Evolutionary conservation across 176 grass and related monocot species (phyloP).

Genomic region (Eremochloa ophiuroides): DNA sequence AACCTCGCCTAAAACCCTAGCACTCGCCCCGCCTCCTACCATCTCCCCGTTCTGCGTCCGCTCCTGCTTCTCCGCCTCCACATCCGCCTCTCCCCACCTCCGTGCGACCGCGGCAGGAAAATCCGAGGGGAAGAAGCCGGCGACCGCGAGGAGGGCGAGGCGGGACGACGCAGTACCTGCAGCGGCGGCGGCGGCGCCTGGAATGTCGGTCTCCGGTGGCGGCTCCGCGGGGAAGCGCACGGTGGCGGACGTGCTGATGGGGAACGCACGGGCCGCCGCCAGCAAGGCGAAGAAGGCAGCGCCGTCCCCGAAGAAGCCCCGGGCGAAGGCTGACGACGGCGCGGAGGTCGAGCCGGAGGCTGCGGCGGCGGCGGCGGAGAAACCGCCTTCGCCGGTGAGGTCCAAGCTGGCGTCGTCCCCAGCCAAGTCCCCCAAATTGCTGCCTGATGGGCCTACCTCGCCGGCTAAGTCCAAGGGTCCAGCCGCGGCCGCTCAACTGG

Average conservation of each 20-base stretch:
- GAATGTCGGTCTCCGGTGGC: conserved; percentile 52
- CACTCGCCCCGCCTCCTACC: not conserved
- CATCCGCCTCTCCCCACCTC: not conserved
- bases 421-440: conserved; percentile 18
- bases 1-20: conserved; percentile 55
- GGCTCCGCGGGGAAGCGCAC: conserved; percentile 44
- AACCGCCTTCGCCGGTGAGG: conserved; percentile 24
- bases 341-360: conserved; percentile 16
- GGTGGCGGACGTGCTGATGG: conserved; percentile 92
- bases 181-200: not conserved
- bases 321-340: conserved; percentile 23
- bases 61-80: not conserved
- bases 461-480: conserved; percentile 27
- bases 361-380: conserved; percentile 19
- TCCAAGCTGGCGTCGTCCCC: conserved; percentile 42
- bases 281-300: conserved; percentile 51
- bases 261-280: conserved; percentile 62
- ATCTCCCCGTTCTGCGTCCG: not conserved
- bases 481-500: conserved; percentile 4
- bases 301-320: conserved; percentile 62
- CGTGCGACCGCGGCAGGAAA: conserved; percentile 17
- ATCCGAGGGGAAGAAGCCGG: conserved; percentile 39
- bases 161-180: conserved; percentile 7
- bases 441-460: conserved; percentile 16
- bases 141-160: conserved; percentile 8